phyloP scores from a whole-genome alignment of 2,329 filamentous ascomycete species.

The Aurifilum marmelostoma region DNA sequence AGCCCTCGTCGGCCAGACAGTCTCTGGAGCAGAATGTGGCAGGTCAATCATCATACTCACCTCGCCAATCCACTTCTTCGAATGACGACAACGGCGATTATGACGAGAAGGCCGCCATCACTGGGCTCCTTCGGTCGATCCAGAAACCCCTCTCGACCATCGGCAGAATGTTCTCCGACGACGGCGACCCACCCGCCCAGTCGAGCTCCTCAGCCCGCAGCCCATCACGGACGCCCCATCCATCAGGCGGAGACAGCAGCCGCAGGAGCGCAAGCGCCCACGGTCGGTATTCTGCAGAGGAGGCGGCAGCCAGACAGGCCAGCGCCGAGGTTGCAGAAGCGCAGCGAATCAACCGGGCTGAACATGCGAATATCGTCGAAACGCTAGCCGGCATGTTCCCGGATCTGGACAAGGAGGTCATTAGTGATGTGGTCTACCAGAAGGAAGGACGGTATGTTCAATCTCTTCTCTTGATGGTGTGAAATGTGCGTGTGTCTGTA shows the following conservation, averaged over 20 bases:
- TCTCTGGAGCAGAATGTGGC: conserved; percentile 47
- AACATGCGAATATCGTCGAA: conserved; percentile 91
- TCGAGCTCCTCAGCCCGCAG: conserved; percentile 43
- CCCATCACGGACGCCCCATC: conserved; percentile 41
- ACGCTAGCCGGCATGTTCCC: conserved; percentile 97
- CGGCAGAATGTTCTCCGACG: conserved; percentile 86
- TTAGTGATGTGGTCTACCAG: conserved; percentile 93
- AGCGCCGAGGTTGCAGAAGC: conserved; percentile 90
- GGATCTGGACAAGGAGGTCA: conserved; percentile 88
- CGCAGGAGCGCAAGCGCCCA: conserved; percentile 41
- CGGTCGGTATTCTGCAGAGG: conserved; percentile 69
- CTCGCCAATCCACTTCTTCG: conserved; percentile 58
- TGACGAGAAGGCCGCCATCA: conserved; percentile 81
- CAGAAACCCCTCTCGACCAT: conserved; percentile 90
- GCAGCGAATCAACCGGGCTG: conserved; percentile 76
- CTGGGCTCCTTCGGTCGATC: conserved; percentile 84
- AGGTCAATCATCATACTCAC: conserved; percentile 40
- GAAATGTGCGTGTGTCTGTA: too few species aligned
- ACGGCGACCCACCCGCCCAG: conserved; percentile 41
- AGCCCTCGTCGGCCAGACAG: conserved; percentile 53
- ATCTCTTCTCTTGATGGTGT: background rate
- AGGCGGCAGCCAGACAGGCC: conserved; percentile 86
- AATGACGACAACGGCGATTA: conserved; percentile 54
- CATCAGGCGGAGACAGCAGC: conserved; percentile 37
- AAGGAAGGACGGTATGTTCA: conserved; percentile 85